These are phyloP conservation scores for Begonia peltatifolia DNA, from an alignment of 306 rosid genomes.

Conservation along the genomic window DNA sequence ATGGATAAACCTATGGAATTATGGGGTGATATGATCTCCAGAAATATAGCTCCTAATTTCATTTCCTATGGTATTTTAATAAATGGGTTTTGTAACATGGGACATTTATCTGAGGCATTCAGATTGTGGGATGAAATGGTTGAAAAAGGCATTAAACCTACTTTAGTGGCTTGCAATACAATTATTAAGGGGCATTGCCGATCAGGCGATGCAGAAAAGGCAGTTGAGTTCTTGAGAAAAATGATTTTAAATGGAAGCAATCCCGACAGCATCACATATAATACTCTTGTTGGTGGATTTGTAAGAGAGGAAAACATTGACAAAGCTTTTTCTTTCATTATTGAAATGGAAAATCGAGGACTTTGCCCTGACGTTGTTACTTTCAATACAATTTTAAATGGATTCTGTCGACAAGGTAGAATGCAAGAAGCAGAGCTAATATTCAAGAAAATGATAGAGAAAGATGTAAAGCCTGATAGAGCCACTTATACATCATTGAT, in stretches of 20 bases:
- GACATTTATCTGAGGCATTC: slow-evolving; percentile 48
- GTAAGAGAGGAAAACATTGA: slow-evolving; percentile 58
- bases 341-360: slow-evolving; percentile 60
- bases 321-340: slow-evolving; percentile 42
- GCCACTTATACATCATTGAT: slow-evolving; percentile 63
- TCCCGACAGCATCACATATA: slow-evolving; percentile 69
- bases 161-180: slow-evolving; percentile 58
- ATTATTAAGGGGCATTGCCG: slow-evolving; percentile 69
- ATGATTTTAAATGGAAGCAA: slow-evolving; percentile 50
- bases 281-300: slow-evolving; percentile 68
- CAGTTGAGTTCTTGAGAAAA: slow-evolving; percentile 39
- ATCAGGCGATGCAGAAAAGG: slow-evolving; percentile 41
- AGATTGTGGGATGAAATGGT: slow-evolving; percentile 76
- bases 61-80: slow-evolving; percentile 61
- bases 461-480: slow-evolving; percentile 59
- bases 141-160: slow-evolving; percentile 55
- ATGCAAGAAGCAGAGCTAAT: slow-evolving; percentile 67
- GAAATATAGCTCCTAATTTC: slow-evolving; percentile 42
- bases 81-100: slow-evolving; percentile 66
- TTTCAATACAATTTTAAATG: slow-evolving; percentile 53
- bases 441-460: slow-evolving; percentile 64
- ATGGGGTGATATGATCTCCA: slow-evolving; percentile 56
- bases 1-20: slow-evolving; percentile 61
- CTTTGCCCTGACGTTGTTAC: slow-evolving; percentile 51
- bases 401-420: slow-evolving; percentile 63